These are phyloP conservation scores for Cyathus striatus DNA, from an alignment of 768 basidiomycete species.

Conservation along the genomic window DNA sequence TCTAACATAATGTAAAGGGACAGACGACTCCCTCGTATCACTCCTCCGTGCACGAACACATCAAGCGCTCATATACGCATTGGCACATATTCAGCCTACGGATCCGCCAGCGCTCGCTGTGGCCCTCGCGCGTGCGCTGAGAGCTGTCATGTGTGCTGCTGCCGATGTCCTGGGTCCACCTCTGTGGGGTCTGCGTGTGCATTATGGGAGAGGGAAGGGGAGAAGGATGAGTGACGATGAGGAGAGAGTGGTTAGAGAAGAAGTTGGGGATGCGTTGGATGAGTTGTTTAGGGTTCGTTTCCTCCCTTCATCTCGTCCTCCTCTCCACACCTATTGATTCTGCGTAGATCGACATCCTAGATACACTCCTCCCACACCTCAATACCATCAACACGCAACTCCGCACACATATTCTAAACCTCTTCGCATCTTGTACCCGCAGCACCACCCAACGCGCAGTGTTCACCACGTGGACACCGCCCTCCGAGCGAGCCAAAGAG, in stretches of 20 bases:
- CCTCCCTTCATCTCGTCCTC: background rate
- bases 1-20: conserved; percentile 33
- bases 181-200: conserved; percentile 62
- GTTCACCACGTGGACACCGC: conserved; percentile 62
- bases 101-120: conserved; percentile 37
- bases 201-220: too few species aligned
- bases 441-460: conserved; percentile 40
- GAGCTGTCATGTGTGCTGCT: conserved; percentile 51
- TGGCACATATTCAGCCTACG: conserved; percentile 40
- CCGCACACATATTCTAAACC: conserved; percentile 50
- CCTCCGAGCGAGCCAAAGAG: conserved; percentile 47
- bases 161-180: conserved; percentile 70
- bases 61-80: conserved; percentile 56
- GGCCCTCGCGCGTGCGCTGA: conserved; percentile 60
- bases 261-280: conserved; percentile 54
- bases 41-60: conserved; percentile 55
- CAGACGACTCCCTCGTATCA: conserved; percentile 52
- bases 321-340: background rate
- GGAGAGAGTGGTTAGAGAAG: conserved; percentile 33
- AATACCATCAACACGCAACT: conserved; percentile 29
- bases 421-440: conserved; percentile 50
- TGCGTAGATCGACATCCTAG: conserved; percentile 59
- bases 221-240: too few species aligned
- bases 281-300: conserved; percentile 53
- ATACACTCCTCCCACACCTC: conserved; percentile 64